These are phyloP conservation scores for Diplodia corticola DNA, from an alignment of 2,329 filamentous ascomycete genomes.

Conservation along the genomic window DNA sequence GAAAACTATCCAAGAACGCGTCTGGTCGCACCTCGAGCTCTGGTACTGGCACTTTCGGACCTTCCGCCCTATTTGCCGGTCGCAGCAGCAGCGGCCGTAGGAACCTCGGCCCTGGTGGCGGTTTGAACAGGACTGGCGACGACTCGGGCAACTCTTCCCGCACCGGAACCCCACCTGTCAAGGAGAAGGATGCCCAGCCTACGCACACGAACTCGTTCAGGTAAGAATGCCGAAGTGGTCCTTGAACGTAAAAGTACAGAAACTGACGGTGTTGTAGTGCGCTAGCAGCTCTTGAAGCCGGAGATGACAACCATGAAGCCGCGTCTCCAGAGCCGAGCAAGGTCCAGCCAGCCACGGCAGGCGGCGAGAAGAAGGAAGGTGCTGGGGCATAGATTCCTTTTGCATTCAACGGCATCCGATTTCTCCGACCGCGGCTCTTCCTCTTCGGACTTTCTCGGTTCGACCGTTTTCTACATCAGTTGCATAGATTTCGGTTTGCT, in stretches of 20 bases:
- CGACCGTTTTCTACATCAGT: slow-evolving; percentile 21
- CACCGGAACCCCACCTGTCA: slow-evolving; percentile 79
- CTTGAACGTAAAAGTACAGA: slow-evolving; percentile 24
- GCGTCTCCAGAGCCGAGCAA: slow-evolving; percentile 28
- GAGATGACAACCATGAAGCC: slow-evolving; percentile 51
- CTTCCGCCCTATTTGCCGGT: slow-evolving; percentile 83
- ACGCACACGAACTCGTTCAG: slow-evolving; percentile 87
- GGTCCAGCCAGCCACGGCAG: slow-evolving; percentile 29
- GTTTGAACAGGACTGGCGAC: slow-evolving; percentile 70
- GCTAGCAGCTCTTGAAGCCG: slow-evolving; percentile 51
- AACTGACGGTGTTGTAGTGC: slow-evolving; percentile 43
- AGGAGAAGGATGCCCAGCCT: slow-evolving; percentile 57
- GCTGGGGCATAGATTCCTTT: slow-evolving; percentile 32
- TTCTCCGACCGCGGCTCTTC: slow-evolving; percentile 7
- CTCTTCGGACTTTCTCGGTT: slow-evolving; percentile 12
- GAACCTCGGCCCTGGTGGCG: slow-evolving; percentile 68
- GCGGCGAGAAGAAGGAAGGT: slow-evolving; percentile 25
- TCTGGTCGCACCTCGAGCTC: slow-evolving; percentile 61
- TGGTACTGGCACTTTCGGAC: slow-evolving; percentile 64
- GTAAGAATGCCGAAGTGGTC: slow-evolving; percentile 55
- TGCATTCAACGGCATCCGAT: slow-evolving; percentile 18
- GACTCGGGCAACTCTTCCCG: slow-evolving; percentile 87
- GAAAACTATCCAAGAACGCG: slow-evolving; percentile 68
- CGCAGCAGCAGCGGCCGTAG: slow-evolving; percentile 87
- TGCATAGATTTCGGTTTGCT: slow-evolving; percentile 33